A percentile compares a stretch with the other conserved stretches of the same genome.
phyloP scores from a whole-genome alignment of 2,329 filamentous ascomycete species.

The Xylariales sp. region DNA sequence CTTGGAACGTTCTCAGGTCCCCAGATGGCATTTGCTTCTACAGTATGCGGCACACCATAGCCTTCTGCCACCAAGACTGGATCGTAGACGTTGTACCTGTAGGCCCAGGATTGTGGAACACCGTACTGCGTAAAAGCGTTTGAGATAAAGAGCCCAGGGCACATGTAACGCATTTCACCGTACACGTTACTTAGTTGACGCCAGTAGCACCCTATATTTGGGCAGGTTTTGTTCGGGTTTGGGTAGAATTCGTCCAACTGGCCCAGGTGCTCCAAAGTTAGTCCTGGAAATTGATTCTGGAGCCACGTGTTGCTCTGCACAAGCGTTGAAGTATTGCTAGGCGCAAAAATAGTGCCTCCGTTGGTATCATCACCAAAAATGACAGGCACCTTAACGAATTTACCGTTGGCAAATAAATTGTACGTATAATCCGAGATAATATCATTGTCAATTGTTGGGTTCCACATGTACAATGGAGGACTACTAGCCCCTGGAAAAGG shows the following conservation, averaged over 20 bases:
- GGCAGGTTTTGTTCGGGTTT: constrained; percentile 40
- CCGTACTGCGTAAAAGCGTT: constrained; percentile 28
- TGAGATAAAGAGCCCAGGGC: constrained; percentile 55
- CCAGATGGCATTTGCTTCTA: constrained; percentile 64
- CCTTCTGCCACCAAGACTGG: constrained; percentile 46
- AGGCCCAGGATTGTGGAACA: constrained; percentile 54
- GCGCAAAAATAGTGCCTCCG: constrained; percentile 61
- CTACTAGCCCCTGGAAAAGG: constrained; percentile 28
- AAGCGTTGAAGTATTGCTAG: constrained; percentile 39
- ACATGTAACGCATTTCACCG: constrained; percentile 63
- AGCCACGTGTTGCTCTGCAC: constrained; percentile 51
- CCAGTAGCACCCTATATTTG: constrained; percentile 50
- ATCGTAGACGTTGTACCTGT: constrained; percentile 66
- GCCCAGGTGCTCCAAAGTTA: constrained; percentile 45
- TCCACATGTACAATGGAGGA: constrained; percentile 47
- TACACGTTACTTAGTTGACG: constrained; percentile 53
- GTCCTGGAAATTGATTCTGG: constrained; percentile 50
- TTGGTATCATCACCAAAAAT: constrained; percentile 57
- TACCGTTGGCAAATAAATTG: constrained; percentile 39
- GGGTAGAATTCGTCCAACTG: constrained; percentile 54
- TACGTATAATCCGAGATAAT: constrained; percentile 48
- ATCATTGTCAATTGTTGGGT: constrained; percentile 50
- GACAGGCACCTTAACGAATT: constrained; percentile 49
- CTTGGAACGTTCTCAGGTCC: constrained; percentile 52
- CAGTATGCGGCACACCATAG: constrained; percentile 61